Base-by-base conservation (phyloP, 1,139 yeast genomes). In the Candida neerlandica region DNA sequence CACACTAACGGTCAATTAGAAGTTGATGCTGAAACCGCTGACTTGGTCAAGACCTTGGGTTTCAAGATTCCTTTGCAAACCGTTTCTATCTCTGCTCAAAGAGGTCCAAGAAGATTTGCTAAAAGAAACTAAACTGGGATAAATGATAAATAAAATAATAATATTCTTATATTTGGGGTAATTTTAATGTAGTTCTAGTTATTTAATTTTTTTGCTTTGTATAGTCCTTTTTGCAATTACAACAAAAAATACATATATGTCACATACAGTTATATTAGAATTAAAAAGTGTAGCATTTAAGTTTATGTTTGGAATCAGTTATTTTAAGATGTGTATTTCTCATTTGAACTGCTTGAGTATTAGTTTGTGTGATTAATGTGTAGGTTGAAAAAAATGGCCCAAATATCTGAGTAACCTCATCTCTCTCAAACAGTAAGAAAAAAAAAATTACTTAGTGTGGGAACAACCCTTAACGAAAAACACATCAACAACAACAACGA, bases 21-120 rank as follows among this genome's bases (percentile, higher is more conserved):
- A 81, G 96, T 95, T 75, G 99, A 95, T 80, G 84, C 89, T 75
- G 97, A 92, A 82, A 94, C 99, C 71, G 92, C 95, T 75, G 96
- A 89, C 73, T 86, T 95, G 80, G 94, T 95, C 73, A 90, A 91
- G 83, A 73, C 92, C 66, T 86, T 95, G 73, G 99, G 99, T 74
- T 91, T 94, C 87, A 86, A 90, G 81, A 84, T 92, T 72, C 96
- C 97, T 72, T 79, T 90, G 72, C 86, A 86, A 74, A 92, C 94
- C 73, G 86, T 88, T 74, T 83, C 91, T 70, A 91, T 94, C 74
- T 86, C 96, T 75, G 85, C 96, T 73, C 90, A 88, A 82, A 89
- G 95, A 83, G 86, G 86, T 69, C 82, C 85, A 73, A 89, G 96
- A 85, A 90, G 96, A 85, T 89, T 81, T 89, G 89, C 94, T 81